A percentile compares a stretch with the other conserved stretches of the same genome.
phyloP scores from a whole-genome alignment of 2,329 filamentous ascomycete genomes.

The Epichloe amarillans region DNA sequence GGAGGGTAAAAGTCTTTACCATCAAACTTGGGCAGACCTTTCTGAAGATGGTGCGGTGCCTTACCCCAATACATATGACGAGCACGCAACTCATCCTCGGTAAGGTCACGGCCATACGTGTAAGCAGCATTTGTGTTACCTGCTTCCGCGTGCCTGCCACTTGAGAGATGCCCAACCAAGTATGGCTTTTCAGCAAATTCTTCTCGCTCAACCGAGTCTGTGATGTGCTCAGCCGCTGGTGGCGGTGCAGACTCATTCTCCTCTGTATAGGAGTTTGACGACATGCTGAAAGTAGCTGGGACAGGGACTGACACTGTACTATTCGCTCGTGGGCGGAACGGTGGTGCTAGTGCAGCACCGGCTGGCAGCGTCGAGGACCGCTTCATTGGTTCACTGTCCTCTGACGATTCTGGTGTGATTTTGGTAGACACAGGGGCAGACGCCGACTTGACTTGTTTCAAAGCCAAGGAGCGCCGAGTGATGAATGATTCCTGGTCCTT shows the following conservation, averaged over 20 bases:
- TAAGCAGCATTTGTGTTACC: conserved; percentile 38
- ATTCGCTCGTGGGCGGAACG: conserved; percentile 31
- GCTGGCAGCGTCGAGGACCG: conserved; percentile 28
- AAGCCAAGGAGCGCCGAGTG: conserved; percentile 10
- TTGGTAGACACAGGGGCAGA: conserved; percentile 10
- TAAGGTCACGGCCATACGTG: conserved; percentile 42
- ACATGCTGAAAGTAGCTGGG: not conserved
- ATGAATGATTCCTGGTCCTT: conserved; percentile 6
- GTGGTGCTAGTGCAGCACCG: conserved; percentile 33
- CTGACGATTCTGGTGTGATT: conserved; percentile 8
- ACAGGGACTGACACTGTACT: conserved; percentile 7
- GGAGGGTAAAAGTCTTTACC: conserved; percentile 51
- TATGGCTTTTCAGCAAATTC: conserved; percentile 29
- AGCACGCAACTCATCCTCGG: conserved; percentile 43
- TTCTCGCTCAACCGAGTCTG: conserved; percentile 8
- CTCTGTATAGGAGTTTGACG: conserved; percentile 2
- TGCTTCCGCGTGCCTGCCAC: conserved; percentile 26
- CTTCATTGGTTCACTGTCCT: conserved; percentile 15
- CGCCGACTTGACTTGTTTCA: conserved; percentile 18
- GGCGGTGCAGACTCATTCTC: not conserved
- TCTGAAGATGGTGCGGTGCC: conserved; percentile 34
- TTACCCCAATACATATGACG: conserved; percentile 49
- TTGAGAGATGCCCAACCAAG: conserved; percentile 38
- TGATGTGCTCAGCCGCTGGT: not conserved
- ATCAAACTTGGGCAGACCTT: conserved; percentile 48